Conservation (phyloP, 306 rosid genomes). For the Pyrus communis region DNA sequence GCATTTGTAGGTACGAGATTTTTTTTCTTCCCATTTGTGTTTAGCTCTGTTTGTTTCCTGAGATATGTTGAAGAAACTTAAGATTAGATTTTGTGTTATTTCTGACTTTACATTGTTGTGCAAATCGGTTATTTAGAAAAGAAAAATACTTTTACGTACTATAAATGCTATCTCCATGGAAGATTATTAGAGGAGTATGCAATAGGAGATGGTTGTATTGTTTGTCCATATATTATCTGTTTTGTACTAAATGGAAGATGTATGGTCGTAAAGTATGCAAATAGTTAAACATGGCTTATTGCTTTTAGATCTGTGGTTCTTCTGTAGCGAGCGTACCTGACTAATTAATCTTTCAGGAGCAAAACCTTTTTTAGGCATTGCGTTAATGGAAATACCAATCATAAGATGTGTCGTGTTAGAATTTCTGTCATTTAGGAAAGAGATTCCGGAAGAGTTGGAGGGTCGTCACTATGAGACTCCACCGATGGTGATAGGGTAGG, state of each 20-base stretch:
- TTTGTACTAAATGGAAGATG: neutral
- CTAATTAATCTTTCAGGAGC: neutral
- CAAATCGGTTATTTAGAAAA: neutral
- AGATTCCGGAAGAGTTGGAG: neutral
- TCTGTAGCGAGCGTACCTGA: neutral
- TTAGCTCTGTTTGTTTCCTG: neutral
- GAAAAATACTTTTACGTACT: neutral
- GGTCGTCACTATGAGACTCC: neutral
- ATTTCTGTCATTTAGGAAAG: neutral
- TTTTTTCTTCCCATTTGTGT: neutral
- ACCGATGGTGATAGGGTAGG: neutral
- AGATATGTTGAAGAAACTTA: neutral
- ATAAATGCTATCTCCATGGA: neutral
- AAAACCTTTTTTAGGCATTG: neutral
- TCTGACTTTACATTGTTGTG: neutral
- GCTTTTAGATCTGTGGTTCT: neutral
- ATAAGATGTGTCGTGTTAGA: neutral
- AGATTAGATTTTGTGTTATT: neutral
- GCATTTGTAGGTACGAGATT: conserved; percentile 49
- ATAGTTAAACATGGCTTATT: neutral
- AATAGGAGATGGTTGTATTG: neutral
- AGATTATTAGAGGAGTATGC: neutral
- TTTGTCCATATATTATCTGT: neutral
- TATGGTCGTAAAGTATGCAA: neutral
- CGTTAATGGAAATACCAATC: neutral